These are phyloP conservation scores for Gaeumannomyces sp. DNA, from an alignment of 2,329 filamentous ascomycete genomes.

Conservation along the genomic window DNA sequence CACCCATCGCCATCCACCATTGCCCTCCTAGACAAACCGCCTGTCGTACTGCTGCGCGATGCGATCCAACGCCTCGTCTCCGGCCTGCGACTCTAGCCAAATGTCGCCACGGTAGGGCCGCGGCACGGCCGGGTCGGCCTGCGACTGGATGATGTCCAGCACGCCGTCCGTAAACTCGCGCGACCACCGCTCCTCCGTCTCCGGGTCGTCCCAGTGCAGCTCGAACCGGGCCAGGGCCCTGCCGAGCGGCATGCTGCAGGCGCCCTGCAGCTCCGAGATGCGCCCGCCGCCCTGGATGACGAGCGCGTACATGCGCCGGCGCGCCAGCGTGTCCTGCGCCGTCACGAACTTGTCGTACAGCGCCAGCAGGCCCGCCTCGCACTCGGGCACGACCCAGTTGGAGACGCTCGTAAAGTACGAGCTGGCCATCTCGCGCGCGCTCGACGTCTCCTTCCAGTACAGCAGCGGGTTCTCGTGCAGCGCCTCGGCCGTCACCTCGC, in stretches of 20 bases:
- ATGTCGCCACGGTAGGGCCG: conserved; percentile 3
- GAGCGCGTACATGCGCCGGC: conserved; percentile 6
- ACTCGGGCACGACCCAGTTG: conserved; percentile 4
- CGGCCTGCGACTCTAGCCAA: conserved; percentile 1
- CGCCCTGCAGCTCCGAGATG: conserved; percentile 4
- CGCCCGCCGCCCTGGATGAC: conserved; percentile 6
- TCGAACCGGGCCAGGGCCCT: conserved; percentile 4
- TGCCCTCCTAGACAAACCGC: not conserved
- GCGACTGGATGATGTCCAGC: not conserved
- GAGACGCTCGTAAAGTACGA: conserved; percentile 5
- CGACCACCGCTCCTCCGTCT: conserved; percentile 2
- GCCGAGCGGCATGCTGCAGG: conserved; percentile 6
- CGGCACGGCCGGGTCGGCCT: not conserved
- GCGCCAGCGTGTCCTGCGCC: not conserved
- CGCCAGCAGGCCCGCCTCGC: conserved; percentile 1
- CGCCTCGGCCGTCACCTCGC: conserved; percentile 7
- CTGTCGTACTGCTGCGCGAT: conserved; percentile 1
- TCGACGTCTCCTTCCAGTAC: conserved; percentile 8
- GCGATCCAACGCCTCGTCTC: not conserved
- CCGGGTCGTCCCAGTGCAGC: conserved; percentile 8
- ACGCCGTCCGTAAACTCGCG: conserved; percentile 2
- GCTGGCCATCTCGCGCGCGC: conserved; percentile 5
- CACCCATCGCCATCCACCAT: no score
- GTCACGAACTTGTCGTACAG: not conserved
- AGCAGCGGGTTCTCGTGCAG: conserved; percentile 6